Conservation (phyloP, 129 eudicot genomes). For the Artemisia annua region DNA sequence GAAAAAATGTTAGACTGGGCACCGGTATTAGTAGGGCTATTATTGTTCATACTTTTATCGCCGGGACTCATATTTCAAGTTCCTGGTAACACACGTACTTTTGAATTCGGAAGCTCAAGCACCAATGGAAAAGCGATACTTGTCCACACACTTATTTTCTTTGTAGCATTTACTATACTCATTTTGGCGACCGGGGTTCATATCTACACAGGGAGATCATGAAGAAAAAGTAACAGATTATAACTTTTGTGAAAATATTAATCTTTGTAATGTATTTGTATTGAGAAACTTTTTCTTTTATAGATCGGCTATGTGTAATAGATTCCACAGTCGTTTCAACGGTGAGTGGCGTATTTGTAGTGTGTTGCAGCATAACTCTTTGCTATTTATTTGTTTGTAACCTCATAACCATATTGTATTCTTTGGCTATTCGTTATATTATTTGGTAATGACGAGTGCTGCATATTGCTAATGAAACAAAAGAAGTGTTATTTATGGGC, state of each 20-base stretch:
- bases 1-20: conserved; percentile 52
- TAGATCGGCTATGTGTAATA: neutral
- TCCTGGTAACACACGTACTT: conserved; percentile 45
- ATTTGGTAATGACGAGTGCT: neutral
- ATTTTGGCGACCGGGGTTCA: conserved; percentile 57
- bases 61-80: conserved; percentile 59
- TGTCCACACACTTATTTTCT: conserved; percentile 60
- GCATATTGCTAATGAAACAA: neutral
- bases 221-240: neutral
- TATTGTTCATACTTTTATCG: conserved; percentile 45
- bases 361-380: neutral
- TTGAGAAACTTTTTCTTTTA: neutral
- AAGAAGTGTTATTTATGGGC: neutral
- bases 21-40: conserved; percentile 40
- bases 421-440: neutral
- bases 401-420: neutral
- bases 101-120: conserved; percentile 53
- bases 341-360: neutral
- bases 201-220: conserved; percentile 40
- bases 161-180: conserved; percentile 53
- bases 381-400: neutral
- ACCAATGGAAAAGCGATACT: conserved; percentile 53
- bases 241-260: too few relatives aligned
- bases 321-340: neutral
- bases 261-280: neutral